Evolutionary conservation across 1,139 yeast genomes (phyloP).

Genomic region (Pneumocystis oryctolagi): DNA sequence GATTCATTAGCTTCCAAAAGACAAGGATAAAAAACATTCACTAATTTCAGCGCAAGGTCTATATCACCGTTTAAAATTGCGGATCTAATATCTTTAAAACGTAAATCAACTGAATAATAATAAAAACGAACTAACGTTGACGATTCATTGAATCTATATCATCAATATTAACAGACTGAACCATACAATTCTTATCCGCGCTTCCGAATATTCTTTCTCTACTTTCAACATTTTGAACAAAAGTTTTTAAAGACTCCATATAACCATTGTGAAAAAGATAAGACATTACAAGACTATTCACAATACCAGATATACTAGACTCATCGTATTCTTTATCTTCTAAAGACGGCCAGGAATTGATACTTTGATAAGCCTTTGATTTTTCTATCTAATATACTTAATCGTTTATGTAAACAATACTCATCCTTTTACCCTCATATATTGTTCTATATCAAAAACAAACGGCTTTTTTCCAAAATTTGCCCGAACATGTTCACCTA

Average conservation of each 20-base stretch:
- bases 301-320: constrained; percentile 4
- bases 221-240: constrained; percentile 34
- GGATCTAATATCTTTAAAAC: background rate
- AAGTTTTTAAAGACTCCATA: constrained; percentile 49
- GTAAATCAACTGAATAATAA: constrained; percentile 21
- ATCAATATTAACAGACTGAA: constrained; percentile 13
- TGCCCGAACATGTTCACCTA: constrained; percentile 39
- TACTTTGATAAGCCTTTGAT: constrained; percentile 5
- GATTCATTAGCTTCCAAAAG: constrained; percentile 31
- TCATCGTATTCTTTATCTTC: background rate
- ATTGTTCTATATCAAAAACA: constrained; percentile 53
- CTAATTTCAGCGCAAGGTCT: constrained; percentile 32
- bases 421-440: constrained; percentile 29
- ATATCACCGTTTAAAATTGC: constrained; percentile 29
- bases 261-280: constrained; percentile 66
- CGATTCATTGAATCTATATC: constrained; percentile 32
- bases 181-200: background rate
- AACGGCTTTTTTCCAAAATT: constrained; percentile 63
- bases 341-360: constrained; percentile 7
- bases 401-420: constrained; percentile 23
- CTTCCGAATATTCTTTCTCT: background rate
- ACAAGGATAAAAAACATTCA: constrained; percentile 33
- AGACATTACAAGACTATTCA: constrained; percentile 37
- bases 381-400: constrained; percentile 17
- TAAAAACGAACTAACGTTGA: constrained; percentile 35